Evolutionary conservation across 805 yeast genomes (phyloP), one percentile per base, ranked within the genome.

Genomic region (Candida montana): DNA sequence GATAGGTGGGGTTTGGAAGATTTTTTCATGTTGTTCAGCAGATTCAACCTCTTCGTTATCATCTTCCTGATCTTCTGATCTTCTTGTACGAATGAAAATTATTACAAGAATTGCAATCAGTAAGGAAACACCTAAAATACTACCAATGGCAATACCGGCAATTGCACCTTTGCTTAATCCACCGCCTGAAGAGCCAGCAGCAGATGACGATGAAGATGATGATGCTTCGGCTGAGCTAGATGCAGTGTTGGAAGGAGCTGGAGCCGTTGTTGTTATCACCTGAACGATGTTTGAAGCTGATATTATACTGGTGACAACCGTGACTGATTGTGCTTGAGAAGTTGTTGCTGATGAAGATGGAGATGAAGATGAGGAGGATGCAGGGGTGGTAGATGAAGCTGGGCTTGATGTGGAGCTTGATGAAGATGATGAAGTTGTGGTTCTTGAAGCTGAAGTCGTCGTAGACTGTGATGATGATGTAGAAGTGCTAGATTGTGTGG

Each of bases 121-220:
- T 1, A 66, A 72, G 2, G 72, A 29, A 0, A 69, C 55, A 44
- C 79, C 82, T 17, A 57, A 64, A 10, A 76, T 62, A 7, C 65
- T 68, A 21, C 82, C 83, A 31, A 75, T 64, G n/a, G 75, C 82
- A 21, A 77, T 72, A 35, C 83, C 83, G 9, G 79, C 82, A 41
- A 77, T 75, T 17, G 80, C 79, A 15, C 83, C 83, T 27, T 54
- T 61, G 35, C 46, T 49, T 35, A 47, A 28, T 3, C 39, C 42
- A 17, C 28, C 19, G n/a, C 15, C 10, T 16, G 49, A 37, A 3
- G 21, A 28, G 10, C 19, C 39, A 13, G 54, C 31, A 9, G 61
- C 39, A 16, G 57, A 19, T 12, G 51, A 31, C 5, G 55, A 35
- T 12, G 54, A 16, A 13, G 34, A 21, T 21, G 24, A 21, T 21